These are phyloP conservation scores for Arxiozyma slooffiae DNA, from an alignment of 1,139 yeast genomes.

Conservation along the genomic window DNA sequence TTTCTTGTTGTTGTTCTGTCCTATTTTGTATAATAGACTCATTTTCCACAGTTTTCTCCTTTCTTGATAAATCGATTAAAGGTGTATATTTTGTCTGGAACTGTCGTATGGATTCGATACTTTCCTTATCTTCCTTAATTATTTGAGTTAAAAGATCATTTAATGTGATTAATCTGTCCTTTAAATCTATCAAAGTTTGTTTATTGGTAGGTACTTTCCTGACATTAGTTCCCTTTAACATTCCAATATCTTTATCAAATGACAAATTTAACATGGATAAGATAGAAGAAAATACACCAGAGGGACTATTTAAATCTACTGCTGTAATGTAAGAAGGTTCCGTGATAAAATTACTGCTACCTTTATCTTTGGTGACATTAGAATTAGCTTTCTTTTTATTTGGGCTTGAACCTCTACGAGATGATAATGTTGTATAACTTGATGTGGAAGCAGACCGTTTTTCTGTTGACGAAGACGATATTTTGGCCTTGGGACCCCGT, in stretches of 20 bases:
- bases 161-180: slow-evolving; percentile 41
- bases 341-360: slow-evolving; percentile 4
- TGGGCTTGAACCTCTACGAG: slow-evolving; percentile 15
- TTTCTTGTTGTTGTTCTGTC: neutral
- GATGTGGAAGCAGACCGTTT: neutral
- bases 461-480: neutral
- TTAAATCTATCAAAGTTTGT: slow-evolving; percentile 37
- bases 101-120: slow-evolving; percentile 6
- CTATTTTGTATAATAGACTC: neutral
- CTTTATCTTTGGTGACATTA: neutral
- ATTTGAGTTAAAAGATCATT: slow-evolving; percentile 42
- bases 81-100: neutral
- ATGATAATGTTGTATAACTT: neutral
- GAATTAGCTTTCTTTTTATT: slow-evolving; percentile 8
- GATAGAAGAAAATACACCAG: slow-evolving; percentile 41
- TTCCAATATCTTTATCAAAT: slow-evolving; percentile 51
- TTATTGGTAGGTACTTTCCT: slow-evolving; percentile 40
- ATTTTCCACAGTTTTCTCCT: neutral
- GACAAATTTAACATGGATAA: slow-evolving; percentile 44
- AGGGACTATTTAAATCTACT: slow-evolving; percentile 14
- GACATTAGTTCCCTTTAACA: slow-evolving; percentile 49
- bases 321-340: slow-evolving; percentile 10
- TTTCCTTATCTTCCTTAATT: slow-evolving; percentile 7
- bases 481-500: neutral
- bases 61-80: slow-evolving; percentile 15